Percentiles rank a stretch among this genome's conserved stretches.
Conservation (phyloP, 176 grass and related monocot genomes). For the Cymbopogon citratus region DNA sequence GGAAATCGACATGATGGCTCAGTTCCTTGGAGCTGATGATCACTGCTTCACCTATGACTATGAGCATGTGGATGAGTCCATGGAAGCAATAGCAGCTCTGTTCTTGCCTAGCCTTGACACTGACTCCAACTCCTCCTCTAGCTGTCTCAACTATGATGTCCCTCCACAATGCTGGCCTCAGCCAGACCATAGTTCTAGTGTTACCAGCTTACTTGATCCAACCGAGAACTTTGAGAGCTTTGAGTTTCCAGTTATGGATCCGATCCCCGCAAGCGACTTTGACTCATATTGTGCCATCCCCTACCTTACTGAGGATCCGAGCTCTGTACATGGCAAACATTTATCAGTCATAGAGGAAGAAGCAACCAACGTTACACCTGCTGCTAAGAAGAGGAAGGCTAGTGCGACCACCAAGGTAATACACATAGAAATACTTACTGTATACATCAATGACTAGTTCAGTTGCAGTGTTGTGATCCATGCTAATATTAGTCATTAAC, state of each 20-base stretch:
- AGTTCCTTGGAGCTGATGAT: conserved; percentile 46
- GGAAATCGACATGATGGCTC: conserved; percentile 45
- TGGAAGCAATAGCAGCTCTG: conserved; percentile 39
- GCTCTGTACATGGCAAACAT: conserved; percentile 23
- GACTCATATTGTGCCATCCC: conserved; percentile 26
- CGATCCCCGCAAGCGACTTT: background rate
- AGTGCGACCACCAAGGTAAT: conserved; percentile 41
- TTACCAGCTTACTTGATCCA: conserved; percentile 42
- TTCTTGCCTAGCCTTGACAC: conserved; percentile 49
- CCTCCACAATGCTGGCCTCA: conserved; percentile 44
- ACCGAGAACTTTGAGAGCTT: conserved; percentile 33
- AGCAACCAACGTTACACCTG: conserved; percentile 14
- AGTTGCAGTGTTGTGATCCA: conserved; percentile 21
- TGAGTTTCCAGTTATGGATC: conserved; percentile 30
- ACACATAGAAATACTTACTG: background rate
- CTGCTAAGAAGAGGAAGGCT: conserved; percentile 53
- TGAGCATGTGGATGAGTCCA: conserved; percentile 44
- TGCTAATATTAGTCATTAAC: background rate
- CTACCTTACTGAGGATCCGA: conserved; percentile 22
- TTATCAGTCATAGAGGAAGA: conserved; percentile 36
- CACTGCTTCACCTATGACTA: conserved; percentile 58
- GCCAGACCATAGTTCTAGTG: conserved; percentile 13
- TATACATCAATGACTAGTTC: background rate
- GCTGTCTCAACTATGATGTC: conserved; percentile 32
- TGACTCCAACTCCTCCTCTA: conserved; percentile 44